Evolutionary conservation across 768 basidiomycete species (phyloP).

Genomic region (Trametes punicea): DNA sequence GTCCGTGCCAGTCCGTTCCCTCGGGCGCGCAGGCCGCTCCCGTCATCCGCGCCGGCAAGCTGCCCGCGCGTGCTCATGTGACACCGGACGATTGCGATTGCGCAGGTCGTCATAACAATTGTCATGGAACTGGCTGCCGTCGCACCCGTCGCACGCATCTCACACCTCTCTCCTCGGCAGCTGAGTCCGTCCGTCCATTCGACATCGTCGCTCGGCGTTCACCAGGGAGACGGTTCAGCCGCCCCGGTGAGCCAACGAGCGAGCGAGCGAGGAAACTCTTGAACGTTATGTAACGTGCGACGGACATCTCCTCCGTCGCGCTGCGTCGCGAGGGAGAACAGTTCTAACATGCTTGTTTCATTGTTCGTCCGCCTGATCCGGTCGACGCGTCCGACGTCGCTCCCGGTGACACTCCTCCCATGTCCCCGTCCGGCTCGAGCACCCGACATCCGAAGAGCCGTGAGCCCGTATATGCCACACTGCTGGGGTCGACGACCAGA

Average conservation of each 20-base stretch:
- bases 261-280: too few species aligned
- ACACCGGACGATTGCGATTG: background rate
- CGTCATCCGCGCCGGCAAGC: background rate
- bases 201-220: background rate
- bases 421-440: background rate
- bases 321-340: background rate
- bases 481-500: background rate
- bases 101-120: constrained; percentile 21
- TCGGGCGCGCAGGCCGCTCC: background rate
- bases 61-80: constrained; percentile 1
- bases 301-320: too few species aligned
- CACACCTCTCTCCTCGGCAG: background rate
- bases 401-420: too few species aligned
- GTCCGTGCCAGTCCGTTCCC: too few species aligned
- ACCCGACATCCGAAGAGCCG: background rate
- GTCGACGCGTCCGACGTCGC: too few species aligned
- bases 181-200: background rate
- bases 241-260: background rate
- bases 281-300: too few species aligned
- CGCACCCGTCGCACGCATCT: background rate
- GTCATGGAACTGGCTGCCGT: background rate
- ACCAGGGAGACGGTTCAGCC: background rate
- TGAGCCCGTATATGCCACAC: background rate
- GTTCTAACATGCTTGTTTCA: background rate
- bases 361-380: background rate